Percentiles rank a stretch among this genome's conserved stretches.
These are phyloP conservation scores for Lactarius tabidus DNA, from an alignment of 768 basidiomycete species.

Conservation along the genomic window DNA sequence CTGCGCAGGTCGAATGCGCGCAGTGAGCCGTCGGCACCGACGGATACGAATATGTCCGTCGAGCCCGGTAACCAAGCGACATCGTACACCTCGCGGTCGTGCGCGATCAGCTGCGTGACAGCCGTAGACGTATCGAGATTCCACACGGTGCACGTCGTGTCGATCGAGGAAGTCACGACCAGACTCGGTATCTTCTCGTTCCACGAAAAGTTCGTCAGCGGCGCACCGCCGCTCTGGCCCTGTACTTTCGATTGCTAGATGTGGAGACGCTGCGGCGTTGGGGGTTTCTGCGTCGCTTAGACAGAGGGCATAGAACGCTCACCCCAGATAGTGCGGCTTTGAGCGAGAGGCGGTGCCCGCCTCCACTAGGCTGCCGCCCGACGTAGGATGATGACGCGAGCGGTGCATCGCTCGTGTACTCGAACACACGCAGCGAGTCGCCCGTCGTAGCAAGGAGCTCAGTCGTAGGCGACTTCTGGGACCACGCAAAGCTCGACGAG, in stretches of 20 bases:
- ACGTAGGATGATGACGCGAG: constrained; percentile 60
- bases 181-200: constrained; percentile 87
- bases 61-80: constrained; percentile 98
- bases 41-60: constrained; percentile 96
- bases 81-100: constrained; percentile 94
- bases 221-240: constrained; percentile 76
- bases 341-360: constrained; percentile 62
- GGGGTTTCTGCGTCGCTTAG: constrained; percentile 11
- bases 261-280: background rate
- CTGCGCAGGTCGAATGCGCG: constrained; percentile 96
- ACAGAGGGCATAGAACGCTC: constrained; percentile 32
- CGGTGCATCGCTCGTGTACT: constrained; percentile 69
- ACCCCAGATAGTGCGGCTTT: constrained; percentile 82
- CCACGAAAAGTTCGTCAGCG: constrained; percentile 97
- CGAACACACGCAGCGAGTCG: constrained; percentile 90
- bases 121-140: constrained; percentile 93
- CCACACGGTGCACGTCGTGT: constrained; percentile 99
- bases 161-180: constrained; percentile 96
- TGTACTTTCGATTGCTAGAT: constrained; percentile 85
- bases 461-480: constrained; percentile 57
- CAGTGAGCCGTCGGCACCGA: constrained; percentile 94
- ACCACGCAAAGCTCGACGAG: constrained; percentile 59
- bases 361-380: constrained; percentile 53
- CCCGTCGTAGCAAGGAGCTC: constrained; percentile 93
- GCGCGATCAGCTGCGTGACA: constrained; percentile 95